Evolutionary conservation across 768 basidiomycete species (phyloP).

Genomic region (Favolaschia claudopus): DNA sequence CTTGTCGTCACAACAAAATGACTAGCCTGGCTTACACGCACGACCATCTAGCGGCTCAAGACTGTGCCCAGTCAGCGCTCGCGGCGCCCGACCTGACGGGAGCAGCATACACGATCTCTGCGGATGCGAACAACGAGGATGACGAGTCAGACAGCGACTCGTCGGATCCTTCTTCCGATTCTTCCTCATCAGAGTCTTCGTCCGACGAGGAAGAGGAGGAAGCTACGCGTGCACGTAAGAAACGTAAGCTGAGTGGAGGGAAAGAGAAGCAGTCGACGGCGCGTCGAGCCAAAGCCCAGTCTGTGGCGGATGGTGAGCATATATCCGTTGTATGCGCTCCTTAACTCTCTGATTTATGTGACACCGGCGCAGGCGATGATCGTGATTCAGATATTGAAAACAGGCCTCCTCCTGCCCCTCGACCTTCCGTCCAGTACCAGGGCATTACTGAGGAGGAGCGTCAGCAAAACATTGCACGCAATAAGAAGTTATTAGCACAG

Average conservation of each 20-base stretch:
- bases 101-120: background rate
- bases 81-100: background rate
- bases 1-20: background rate
- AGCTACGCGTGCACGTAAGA: background rate
- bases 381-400: no score
- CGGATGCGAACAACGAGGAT: background rate
- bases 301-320: no score
- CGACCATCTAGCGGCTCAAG: background rate
- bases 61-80: background rate
- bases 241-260: background rate
- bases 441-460: no score
- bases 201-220: background rate
- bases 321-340: no score
- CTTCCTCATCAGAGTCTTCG: no score
- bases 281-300: background rate
- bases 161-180: no score
- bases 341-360: no score
- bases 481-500: no score
- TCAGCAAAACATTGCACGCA: no score
- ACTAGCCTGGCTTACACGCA: background rate
- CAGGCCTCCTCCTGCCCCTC: no score
- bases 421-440: no score
- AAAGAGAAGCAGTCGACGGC: background rate
- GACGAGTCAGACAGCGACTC: background rate
- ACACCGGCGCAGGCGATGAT: no score